phyloP scores from a whole-genome alignment of 257 asterid genomes.

The Mitragyna speciosa region DNA sequence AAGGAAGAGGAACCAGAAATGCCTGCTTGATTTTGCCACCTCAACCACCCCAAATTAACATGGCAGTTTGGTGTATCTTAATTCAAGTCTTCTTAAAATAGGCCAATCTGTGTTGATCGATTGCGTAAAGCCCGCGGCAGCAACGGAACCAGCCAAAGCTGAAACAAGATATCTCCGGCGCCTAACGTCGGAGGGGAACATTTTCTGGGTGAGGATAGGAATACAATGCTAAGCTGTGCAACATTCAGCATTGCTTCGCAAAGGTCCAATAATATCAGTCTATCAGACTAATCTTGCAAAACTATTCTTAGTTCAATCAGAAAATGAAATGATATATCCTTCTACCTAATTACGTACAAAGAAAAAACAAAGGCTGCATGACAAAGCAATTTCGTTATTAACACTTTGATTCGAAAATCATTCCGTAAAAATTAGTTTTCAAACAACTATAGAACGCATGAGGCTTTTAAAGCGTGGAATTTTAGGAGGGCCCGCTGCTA shows the following conservation, averaged over 20 bases:
- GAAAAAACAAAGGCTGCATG: neutral
- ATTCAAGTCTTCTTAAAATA: neutral
- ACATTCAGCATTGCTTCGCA: neutral
- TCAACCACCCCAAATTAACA: slow-evolving; percentile 4
- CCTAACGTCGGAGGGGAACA: no score
- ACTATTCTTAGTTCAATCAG: neutral
- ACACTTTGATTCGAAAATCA: neutral
- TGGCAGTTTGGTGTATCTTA: neutral
- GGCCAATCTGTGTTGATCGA: neutral
- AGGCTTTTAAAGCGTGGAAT: neutral
- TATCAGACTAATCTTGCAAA: neutral
- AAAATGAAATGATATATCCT: neutral
- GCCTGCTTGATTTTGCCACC: slow-evolving; percentile 28
- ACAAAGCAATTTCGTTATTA: neutral
- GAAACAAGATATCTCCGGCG: neutral
- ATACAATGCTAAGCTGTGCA: no score
- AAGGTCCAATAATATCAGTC: neutral
- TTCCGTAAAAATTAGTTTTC: neutral
- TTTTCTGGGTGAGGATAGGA: neutral
- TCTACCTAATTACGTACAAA: neutral
- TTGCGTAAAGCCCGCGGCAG: no score
- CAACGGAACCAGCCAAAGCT: neutral
- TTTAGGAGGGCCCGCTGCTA: neutral
- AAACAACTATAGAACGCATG: neutral
- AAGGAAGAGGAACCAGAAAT: neutral